Conservation (phyloP, 83 land plant genomes). For the Thuja plicata region DNA sequence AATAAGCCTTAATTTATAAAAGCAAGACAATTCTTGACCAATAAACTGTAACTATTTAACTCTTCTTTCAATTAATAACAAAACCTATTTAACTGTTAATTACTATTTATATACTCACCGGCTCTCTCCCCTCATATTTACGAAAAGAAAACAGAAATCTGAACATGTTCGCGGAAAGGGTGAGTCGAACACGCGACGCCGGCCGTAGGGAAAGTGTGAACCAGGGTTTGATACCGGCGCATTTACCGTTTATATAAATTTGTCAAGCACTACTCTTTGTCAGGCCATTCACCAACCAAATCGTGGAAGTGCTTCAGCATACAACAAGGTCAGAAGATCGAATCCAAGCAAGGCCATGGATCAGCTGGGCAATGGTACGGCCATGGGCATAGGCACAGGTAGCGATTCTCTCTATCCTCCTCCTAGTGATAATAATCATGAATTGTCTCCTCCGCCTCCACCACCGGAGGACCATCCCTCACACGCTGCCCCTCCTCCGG, state of each 20-base stretch:
- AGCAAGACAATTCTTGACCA: too few species aligned
- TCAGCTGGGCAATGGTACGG: not conserved
- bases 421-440: not conserved
- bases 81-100: too few species aligned
- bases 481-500: not conserved
- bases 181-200: not conserved
- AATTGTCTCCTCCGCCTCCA: conserved; percentile 8
- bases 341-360: not conserved
- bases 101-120: too few species aligned
- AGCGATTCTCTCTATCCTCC: not conserved
- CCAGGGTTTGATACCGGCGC: not conserved
- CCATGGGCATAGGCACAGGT: not conserved
- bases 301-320: too few species aligned
- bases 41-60: too few species aligned
- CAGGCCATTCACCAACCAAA: too few species aligned
- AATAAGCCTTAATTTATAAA: too few species aligned
- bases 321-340: not conserved
- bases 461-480: not conserved
- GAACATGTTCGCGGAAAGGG: not conserved
- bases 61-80: too few species aligned
- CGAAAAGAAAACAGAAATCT: not conserved
- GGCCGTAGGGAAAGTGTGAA: not conserved
- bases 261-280: too few species aligned
- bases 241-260: not conserved
- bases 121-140: too few species aligned